Percentiles rank a stretch among this genome's conserved stretches.
Conservation (phyloP, 129 eudicot genomes). For the Chrysanthemum makinoi region DNA sequence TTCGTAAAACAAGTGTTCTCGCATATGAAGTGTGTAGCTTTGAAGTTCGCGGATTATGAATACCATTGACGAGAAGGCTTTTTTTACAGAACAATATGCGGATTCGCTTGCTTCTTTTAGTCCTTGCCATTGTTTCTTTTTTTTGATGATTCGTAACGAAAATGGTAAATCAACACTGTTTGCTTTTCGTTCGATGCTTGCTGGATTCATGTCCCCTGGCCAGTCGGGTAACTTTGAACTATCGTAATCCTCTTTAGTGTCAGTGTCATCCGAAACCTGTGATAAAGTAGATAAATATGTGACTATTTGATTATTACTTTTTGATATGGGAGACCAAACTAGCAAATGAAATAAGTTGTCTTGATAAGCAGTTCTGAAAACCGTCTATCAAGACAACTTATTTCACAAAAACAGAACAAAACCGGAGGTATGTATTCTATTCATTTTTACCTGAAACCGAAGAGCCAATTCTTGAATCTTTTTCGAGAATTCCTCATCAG, state of each 20-base stretch:
- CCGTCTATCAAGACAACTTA: background rate
- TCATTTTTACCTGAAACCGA: constrained; percentile 33
- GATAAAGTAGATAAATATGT: background rate
- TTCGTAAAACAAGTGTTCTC: constrained; percentile 58
- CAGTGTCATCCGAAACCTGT: constrained; percentile 32
- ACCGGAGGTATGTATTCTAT: background rate
- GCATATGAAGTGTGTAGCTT: constrained; percentile 76
- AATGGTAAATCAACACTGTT: constrained; percentile 76
- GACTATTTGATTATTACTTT: background rate
- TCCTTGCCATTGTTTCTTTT: constrained; percentile 71
- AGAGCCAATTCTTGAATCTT: constrained; percentile 54
- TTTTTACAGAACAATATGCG: constrained; percentile 75
- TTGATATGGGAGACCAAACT: background rate
- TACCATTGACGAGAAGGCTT: constrained; percentile 92
- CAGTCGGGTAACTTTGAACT: constrained; percentile 26
- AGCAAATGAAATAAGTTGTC: background rate
- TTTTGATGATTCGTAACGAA: constrained; percentile 76
- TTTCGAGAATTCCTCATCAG: constrained; percentile 75
- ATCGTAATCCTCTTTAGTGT: background rate
- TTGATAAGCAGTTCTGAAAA: background rate
- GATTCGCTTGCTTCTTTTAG: constrained; percentile 56
- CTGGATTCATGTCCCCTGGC: constrained; percentile 57
- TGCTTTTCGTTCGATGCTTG: constrained; percentile 68
- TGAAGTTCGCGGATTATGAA: constrained; percentile 89
- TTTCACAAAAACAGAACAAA: background rate